Evolutionary conservation across 768 basidiomycete genomes (phyloP).

Genomic region (Grammothele lineata): DNA sequence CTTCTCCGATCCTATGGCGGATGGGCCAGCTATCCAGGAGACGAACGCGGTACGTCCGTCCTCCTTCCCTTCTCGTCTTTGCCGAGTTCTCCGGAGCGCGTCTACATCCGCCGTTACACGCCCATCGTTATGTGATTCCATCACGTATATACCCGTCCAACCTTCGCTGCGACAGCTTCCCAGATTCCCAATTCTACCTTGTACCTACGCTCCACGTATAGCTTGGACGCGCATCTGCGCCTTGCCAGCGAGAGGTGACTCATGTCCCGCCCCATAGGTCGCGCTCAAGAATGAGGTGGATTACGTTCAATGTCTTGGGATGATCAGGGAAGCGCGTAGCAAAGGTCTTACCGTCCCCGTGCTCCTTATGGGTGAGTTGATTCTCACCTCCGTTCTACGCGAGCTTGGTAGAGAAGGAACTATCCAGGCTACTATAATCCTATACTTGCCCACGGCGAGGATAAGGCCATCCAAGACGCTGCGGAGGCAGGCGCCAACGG

Average conservation of each 20-base stretch:
- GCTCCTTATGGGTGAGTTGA: conserved; percentile 78
- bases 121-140: too few species aligned
- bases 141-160: too few species aligned
- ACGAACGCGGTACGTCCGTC: conserved; percentile 74
- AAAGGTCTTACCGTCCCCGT: conserved; percentile 83
- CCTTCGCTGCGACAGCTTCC: too few species aligned
- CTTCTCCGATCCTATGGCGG: conserved; percentile 95
- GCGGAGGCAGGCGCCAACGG: conserved; percentile 91
- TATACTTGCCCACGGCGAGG: conserved; percentile 91
- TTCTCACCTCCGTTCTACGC: neutral
- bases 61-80: neutral
- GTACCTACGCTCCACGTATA: too few species aligned
- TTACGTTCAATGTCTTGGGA: conserved; percentile 68
- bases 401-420: neutral
- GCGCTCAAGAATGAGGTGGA: conserved; percentile 80
- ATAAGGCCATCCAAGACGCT: conserved; percentile 89
- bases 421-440: conserved; percentile 93
- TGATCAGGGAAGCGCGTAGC: conserved; percentile 73
- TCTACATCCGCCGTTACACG: too few species aligned
- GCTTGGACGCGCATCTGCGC: too few species aligned
- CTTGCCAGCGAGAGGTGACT: too few species aligned
- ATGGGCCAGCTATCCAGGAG: conserved; percentile 91
- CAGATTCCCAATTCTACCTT: too few species aligned
- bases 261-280: conserved; percentile 60
- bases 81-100: neutral